Conservation (phyloP, 768 basidiomycete species). For the Rhodotorula taiwanensis region DNA sequence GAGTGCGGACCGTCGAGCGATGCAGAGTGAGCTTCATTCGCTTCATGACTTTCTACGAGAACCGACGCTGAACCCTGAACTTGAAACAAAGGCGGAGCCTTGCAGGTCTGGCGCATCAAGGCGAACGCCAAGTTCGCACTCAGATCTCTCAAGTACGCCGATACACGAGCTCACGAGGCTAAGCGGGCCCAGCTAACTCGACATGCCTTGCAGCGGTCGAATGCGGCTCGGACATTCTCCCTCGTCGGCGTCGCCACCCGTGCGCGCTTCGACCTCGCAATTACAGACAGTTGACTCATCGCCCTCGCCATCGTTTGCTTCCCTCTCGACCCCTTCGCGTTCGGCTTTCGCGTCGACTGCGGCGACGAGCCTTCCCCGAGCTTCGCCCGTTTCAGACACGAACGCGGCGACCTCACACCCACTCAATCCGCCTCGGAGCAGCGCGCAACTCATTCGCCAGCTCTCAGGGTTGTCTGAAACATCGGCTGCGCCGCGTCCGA, state of each 20-base stretch:
- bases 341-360: background rate
- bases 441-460: background rate
- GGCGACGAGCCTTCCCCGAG: background rate
- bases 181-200: background rate
- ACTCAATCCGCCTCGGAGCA: background rate
- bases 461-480: background rate
- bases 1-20: background rate
- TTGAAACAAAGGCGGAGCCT: background rate
- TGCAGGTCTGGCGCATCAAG: conserved; percentile 13
- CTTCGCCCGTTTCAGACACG: background rate
- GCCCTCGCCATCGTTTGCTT: background rate
- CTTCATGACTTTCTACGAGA: background rate
- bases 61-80: too few relatives aligned
- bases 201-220: background rate
- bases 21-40: background rate
- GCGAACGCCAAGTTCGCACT: background rate
- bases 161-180: background rate
- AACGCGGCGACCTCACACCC: background rate
- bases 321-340: background rate
- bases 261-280: background rate
- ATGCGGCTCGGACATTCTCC: background rate
- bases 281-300: background rate
- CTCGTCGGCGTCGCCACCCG: too few relatives aligned
- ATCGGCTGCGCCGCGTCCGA: background rate
- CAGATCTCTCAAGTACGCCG: background rate